Evolutionary conservation across 2,329 filamentous ascomycete species (phyloP), one percentile per base, ranked within the genome.

Genomic region (Escovopsis sp.): DNA sequence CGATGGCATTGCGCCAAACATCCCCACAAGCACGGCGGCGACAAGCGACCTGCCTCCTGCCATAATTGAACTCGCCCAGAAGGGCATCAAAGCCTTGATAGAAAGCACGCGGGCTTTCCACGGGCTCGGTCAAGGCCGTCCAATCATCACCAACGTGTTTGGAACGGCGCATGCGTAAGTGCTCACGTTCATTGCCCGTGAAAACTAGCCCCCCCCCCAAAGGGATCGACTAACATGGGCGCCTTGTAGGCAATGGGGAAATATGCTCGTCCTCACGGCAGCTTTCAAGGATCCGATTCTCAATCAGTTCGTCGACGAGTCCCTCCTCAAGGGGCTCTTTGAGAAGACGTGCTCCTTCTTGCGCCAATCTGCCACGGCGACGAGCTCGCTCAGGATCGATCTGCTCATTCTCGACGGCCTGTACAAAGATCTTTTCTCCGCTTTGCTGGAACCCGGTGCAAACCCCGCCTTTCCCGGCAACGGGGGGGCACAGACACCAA

Each of bases 101-200:
- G 71, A 82, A 55, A 95, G 89, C 57, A 96, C 89, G 0, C 73
- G 77, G 42, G 85, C 87, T 1, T 94, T 96, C 56, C 70, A 81
- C 47, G 67, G 69, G 2, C 68, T 84, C 24, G 67, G 74, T 13
- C 61, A 65, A n/a, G 62, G 73, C 46, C 75, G 86, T 27, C 76
- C 84, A 8, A 81, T 95, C 40, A 79, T 96, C 42, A 96, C 89
- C n/a, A 96, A 95, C 53, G 80, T 94, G 20, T 94, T 94, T 61
- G 88, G 89, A 40, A 96, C 89, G 14, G 83, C 87, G 47, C 89
- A 95, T 69, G 88, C 89, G 84, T 94, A 83, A 76, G 85, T 77
- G 12, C 7, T 40, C 11, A 31, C 2, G 32, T 27, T 15, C 29
- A 37, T 42, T 14, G 11, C 2, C 2, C n/a, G n/a, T n/a, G n/a